Evolutionary conservation across 306 rosid species (phyloP), one percentile per base, ranked within the genome.

Genomic region (Amphicarpaea edgeworthii): DNA sequence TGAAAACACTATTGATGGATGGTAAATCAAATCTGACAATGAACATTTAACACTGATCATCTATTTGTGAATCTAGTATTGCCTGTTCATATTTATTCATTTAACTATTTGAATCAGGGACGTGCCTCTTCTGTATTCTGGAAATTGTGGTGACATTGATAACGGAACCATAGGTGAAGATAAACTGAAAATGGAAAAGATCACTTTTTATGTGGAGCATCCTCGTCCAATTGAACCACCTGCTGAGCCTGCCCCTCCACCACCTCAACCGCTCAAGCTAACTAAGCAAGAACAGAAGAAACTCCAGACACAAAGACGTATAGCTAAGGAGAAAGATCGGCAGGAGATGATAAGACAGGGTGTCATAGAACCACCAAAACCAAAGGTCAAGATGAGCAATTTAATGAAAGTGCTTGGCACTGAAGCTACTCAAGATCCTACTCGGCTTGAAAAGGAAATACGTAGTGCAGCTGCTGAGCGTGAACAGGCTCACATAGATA

Each of bases 331-430:
- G 91, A 94, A 90, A 73, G 98, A 94, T 5, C 85, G 87, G 73
- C 98, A 92, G 83, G 98, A 94, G 86, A 92, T 94, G 98, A 92
- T 94, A 54, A 85, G 96, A 76, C 98, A 94, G 84, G 98, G 98
- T 19, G 88, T 94, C 60, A 81, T 94, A 30, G 98, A 94, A 79
- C 98, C 98, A 8, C 97, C 98, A 7, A 94, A 94, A 74, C 83
- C 97, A 0, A 94, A 94, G 90, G 96, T 94, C 67, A 92, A 94
- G 88, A 94, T 94, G 80, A 94, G 97, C 83, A 94, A 94, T 77
- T 77, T 94, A 80, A 88, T 90, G 95, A 94, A 92, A 73, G 97
- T 94, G 54, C 98, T 94, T 53, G 98, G 98, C 19, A 77, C 98
- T 5, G 98, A 94, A 86, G 98, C 98, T 66, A 94, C 98, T 73